phyloP scores from a whole-genome alignment of 129 eudicot species.

The Lonicera japonica region DNA sequence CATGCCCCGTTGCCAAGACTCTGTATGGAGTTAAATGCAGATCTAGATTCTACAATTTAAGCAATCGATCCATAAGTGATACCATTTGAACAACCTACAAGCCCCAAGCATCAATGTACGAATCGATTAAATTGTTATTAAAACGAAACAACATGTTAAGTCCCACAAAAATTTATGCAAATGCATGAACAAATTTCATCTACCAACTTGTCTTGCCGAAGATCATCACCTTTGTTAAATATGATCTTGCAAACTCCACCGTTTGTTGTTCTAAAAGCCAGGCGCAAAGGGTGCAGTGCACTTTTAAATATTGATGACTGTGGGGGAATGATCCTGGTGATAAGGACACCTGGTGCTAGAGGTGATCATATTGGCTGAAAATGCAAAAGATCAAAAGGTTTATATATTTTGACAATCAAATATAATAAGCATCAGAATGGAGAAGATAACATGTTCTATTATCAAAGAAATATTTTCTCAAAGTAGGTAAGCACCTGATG shows the following conservation, averaged over 20 bases:
- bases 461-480: slow-evolving; percentile 48
- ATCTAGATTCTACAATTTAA: slow-evolving; percentile 94
- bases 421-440: background rate
- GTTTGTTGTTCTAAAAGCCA: slow-evolving; percentile 76
- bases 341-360: slow-evolving; percentile 78
- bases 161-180: background rate
- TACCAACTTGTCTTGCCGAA: slow-evolving; percentile 99
- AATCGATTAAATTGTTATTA: background rate
- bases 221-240: slow-evolving; percentile 96
- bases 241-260: slow-evolving; percentile 90
- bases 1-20: slow-evolving; percentile 97
- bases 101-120: background rate
- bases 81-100: slow-evolving; percentile 96
- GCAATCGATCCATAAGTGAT: slow-evolving; percentile 91
- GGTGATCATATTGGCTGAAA: slow-evolving; percentile 95
- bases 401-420: background rate
- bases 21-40: slow-evolving; percentile 93
- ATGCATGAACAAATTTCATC: background rate
- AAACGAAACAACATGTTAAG: background rate
- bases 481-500: slow-evolving; percentile 97
- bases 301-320: slow-evolving; percentile 92
- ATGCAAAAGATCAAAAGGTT: slow-evolving; percentile 15
- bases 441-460: no score
- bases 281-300: slow-evolving; percentile 76
- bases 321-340: slow-evolving; percentile 92